These are phyloP conservation scores for Coffea canephora DNA, from an alignment of 257 asterid species.

Conservation along the genomic window DNA sequence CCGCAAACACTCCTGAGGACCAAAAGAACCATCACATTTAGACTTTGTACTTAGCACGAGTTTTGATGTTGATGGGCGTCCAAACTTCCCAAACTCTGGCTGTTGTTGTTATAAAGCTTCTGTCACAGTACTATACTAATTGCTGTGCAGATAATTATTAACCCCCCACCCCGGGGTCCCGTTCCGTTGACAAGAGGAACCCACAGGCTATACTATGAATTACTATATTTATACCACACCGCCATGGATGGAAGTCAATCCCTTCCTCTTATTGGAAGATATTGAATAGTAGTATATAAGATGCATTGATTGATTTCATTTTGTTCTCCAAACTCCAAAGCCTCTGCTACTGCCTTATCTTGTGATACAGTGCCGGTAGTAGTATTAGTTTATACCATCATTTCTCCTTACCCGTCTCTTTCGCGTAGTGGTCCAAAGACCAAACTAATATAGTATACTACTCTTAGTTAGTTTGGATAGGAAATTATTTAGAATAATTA, in stretches of 20 bases:
- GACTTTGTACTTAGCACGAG: background rate
- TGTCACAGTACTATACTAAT: background rate
- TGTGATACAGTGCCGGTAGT: background rate
- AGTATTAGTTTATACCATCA: background rate
- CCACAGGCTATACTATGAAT: background rate
- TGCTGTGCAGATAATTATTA: background rate
- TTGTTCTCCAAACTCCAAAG: background rate
- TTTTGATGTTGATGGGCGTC: background rate
- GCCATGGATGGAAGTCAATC: background rate
- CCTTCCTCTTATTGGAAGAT: background rate
- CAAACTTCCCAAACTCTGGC: background rate
- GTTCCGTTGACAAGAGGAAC: background rate
- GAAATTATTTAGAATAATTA: too few species aligned
- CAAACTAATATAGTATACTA: too few species aligned
- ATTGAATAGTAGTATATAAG: background rate
- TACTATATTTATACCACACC: too few species aligned
- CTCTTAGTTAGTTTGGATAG: too few species aligned
- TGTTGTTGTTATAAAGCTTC: background rate
- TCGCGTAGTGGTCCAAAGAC: background rate
- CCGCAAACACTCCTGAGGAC: background rate
- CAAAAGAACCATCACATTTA: background rate
- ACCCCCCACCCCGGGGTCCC: too few species aligned
- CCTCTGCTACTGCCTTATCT: background rate
- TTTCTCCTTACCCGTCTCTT: background rate
- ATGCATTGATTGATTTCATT: background rate